A percentile compares a stretch with the other conserved stretches of the same genome.
phyloP scores from a whole-genome alignment of 352 stramenopile genomes.

The Globisporangium takayamanum region DNA sequence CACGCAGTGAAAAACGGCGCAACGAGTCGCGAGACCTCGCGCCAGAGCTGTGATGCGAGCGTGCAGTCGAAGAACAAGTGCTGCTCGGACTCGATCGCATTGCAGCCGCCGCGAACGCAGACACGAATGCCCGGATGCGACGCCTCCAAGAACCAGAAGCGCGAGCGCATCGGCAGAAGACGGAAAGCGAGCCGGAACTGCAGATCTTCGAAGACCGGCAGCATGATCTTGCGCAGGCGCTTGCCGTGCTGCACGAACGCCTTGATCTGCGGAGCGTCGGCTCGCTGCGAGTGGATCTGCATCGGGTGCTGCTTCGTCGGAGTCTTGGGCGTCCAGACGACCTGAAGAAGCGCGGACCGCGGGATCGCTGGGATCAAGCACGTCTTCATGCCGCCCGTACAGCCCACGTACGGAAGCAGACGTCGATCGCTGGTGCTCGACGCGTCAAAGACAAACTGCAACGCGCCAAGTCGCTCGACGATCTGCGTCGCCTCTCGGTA shows the following conservation, averaged over 20 bases:
- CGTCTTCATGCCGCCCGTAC: background rate
- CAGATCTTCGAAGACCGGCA: no score
- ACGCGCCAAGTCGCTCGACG: background rate
- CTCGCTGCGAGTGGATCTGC: background rate
- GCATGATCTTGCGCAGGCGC: constrained; percentile 1
- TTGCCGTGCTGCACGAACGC: constrained; percentile 2
- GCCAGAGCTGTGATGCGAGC: no score
- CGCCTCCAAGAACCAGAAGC: no score
- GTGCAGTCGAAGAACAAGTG: no score
- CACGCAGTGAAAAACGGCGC: no score
- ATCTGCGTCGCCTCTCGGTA: constrained; percentile 3
- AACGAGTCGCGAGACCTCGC: no score
- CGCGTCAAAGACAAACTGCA: background rate
- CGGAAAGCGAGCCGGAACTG: no score
- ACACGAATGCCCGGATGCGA: no score
- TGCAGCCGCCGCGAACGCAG: no score
- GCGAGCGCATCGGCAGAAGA: no score
- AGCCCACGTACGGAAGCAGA: constrained; percentile 1
- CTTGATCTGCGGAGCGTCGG: constrained; percentile 1
- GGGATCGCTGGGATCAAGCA: constrained; percentile 4
- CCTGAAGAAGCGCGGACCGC: background rate
- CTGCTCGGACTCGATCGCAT: no score
- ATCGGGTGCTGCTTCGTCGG: background rate
- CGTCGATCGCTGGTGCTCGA: background rate
- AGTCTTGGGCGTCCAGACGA: background rate